Base-by-base conservation (phyloP, 371 early-diverging fungal genomes). In the Syncephalis fuscata region DNA sequence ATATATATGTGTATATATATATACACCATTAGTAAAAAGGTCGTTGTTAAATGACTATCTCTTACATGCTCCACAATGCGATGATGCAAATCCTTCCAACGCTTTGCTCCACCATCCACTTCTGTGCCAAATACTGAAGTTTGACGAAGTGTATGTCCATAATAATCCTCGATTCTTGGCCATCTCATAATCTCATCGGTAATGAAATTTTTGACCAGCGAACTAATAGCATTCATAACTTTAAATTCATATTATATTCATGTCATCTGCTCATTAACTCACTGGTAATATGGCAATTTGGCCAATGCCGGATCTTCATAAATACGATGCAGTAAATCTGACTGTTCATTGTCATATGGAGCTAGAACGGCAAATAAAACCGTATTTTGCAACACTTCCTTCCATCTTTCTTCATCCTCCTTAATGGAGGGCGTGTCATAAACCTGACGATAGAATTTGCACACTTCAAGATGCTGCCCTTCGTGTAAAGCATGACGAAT, bases 331-430 rank as follows among this genome's bases (percentile, higher is more conserved):
- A 93, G 72, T 52, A 93, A 59, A 56, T 97, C 95, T 0, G 82
- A 76, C 64, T 97, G 96, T 65, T 95, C 95, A 59, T 95, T 90
- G 64, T 88, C 88, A 59, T 75, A 92, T 1, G 93, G 90, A n/a
- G 98, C 63, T 19, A 97, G 72, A 21, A 85, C 67, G 52, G 88
- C 68, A 58, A 82, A 97, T 27, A 91, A 60, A 10, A 91, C 76
- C 23, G 84, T 76, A 46, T 81, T 80, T 58, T 79, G 70, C 24
- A 93, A 70, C 61, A 79, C 82, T 49, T 74, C 73, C 41, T 72
- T 76, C 85, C 88, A 84, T 52, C 82, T 78, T n/a, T 50, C 53
- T 19, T 82, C 78, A 49, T 90, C 86, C 38, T 76, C 82, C 60
- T 84, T 69, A 50, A 95, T 73, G 14, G 66, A 55, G 22, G 80